Conservation (phyloP, 352 stramenopile species). For the Peronospora tabacina region DNA sequence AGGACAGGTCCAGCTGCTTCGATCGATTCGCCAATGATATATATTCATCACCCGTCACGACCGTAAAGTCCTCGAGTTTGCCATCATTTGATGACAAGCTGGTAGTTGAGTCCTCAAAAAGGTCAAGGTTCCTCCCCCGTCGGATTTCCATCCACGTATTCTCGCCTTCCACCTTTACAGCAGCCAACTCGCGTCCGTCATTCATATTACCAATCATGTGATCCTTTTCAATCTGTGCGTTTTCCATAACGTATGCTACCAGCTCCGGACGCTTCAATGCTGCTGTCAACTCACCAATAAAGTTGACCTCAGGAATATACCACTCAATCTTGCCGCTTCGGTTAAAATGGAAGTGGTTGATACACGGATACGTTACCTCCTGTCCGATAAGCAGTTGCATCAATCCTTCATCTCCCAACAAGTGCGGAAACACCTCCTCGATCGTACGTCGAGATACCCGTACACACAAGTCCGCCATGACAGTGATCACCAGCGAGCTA, state of each 20-base stretch:
- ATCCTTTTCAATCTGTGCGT: slow-evolving; percentile 34
- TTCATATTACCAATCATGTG: slow-evolving; percentile 37
- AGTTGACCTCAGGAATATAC: slow-evolving; percentile 38
- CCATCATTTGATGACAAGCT: not conserved
- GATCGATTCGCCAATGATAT: not conserved
- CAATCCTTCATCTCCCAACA: slow-evolving; percentile 30
- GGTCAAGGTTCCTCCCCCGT: too few relatives aligned
- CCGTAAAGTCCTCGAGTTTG: not conserved
- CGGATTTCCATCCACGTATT: too few relatives aligned
- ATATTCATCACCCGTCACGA: slow-evolving; percentile 10
- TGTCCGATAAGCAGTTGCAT: slow-evolving; percentile 35
- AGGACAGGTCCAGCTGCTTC: slow-evolving; percentile 8
- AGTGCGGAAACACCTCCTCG: slow-evolving; percentile 41
- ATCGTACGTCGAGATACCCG: slow-evolving; percentile 45
- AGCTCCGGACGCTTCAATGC: slow-evolving; percentile 26
- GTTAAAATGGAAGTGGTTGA: slow-evolving; percentile 44
- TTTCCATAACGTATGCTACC: slow-evolving; percentile 28
- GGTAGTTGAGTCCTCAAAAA: too few relatives aligned
- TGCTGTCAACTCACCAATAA: slow-evolving; percentile 24
- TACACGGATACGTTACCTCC: slow-evolving; percentile 36
- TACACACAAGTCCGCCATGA: slow-evolving; percentile 29
- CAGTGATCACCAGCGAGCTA: slow-evolving; percentile 20
- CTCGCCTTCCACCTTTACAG: not conserved
- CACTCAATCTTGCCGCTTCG: slow-evolving; percentile 32
- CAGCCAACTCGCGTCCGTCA: slow-evolving; percentile 16